These are phyloP conservation scores for Chamaecyparis obtusa DNA, from an alignment of 75 land plant species.

Conservation along the genomic window DNA sequence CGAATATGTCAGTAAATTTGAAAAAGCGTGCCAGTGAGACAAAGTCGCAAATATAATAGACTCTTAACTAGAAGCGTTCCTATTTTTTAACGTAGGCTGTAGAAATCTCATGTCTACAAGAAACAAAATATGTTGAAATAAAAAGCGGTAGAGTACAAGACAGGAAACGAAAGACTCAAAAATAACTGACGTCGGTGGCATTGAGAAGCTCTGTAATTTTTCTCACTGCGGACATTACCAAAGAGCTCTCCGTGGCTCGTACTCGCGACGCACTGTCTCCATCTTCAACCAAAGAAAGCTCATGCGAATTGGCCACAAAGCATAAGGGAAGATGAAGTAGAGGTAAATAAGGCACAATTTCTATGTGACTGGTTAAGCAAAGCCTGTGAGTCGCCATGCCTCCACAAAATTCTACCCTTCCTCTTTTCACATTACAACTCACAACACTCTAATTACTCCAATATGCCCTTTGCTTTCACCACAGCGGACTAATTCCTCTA, in stretches of 20 bases:
- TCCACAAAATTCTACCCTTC: background rate
- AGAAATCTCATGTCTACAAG: no score
- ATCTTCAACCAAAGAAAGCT: background rate
- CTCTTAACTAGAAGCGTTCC: no score
- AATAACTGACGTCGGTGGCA: constrained; percentile 3
- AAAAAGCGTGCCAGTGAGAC: background rate
- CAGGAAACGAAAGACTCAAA: background rate
- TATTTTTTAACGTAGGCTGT: no score
- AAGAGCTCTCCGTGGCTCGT: background rate
- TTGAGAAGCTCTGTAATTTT: constrained; percentile 13
- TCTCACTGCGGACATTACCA: background rate
- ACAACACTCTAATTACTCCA: background rate
- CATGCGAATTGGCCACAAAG: constrained; percentile 5
- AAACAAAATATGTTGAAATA: background rate
- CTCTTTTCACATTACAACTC: background rate
- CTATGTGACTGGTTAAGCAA: constrained; percentile 2
- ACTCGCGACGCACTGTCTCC: background rate
- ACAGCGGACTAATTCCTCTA: background rate
- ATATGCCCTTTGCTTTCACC: background rate
- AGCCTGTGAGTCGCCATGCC: background rate
- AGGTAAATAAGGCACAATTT: background rate
- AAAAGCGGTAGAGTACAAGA: background rate
- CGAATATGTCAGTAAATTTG: background rate
- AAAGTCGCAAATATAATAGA: background rate
- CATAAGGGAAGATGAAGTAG: background rate